phyloP scores from a whole-genome alignment of 257 asterid species.

The Cordia subcordata region DNA sequence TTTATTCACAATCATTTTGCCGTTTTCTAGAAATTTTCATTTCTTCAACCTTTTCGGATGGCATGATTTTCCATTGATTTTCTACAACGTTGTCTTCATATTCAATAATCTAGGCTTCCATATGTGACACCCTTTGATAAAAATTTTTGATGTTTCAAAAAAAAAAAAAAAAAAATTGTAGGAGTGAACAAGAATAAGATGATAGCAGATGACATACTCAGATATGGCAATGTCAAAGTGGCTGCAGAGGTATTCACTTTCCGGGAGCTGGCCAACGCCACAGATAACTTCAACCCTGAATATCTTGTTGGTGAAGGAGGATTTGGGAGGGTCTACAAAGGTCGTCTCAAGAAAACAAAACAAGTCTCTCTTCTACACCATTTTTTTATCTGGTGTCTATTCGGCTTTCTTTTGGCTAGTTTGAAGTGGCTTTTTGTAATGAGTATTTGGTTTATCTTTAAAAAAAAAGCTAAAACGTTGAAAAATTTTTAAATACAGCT shows the following conservation, averaged over 20 bases:
- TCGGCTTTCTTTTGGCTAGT: too few relatives aligned
- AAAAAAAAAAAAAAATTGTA: too few relatives aligned
- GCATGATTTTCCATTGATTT: background rate
- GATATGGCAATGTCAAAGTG: conserved; percentile 35
- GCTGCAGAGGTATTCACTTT: conserved; percentile 76
- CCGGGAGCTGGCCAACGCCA: conserved; percentile 70
- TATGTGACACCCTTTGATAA: too few relatives aligned
- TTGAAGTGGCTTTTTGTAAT: background rate
- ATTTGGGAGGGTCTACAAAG: conserved; percentile 83
- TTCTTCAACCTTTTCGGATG: too few relatives aligned
- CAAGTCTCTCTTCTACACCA: conserved; percentile 32
- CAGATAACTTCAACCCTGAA: conserved; percentile 79
- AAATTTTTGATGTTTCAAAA: conserved; percentile 1
- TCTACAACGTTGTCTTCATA: too few relatives aligned
- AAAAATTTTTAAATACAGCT: too few relatives aligned
- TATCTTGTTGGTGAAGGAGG: conserved; percentile 79
- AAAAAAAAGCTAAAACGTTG: too few relatives aligned
- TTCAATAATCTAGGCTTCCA: too few relatives aligned
- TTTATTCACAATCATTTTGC: too few relatives aligned
- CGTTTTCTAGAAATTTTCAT: too few relatives aligned
- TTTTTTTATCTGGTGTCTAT: background rate
- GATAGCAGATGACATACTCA: conserved; percentile 40
- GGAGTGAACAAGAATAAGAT: conserved; percentile 49
- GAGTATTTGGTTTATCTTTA: too few relatives aligned
- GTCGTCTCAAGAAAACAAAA: conserved; percentile 60